phyloP scores from a whole-genome alignment of 2,329 filamentous ascomycete genomes.

The Fusarium pseudocircinatum region DNA sequence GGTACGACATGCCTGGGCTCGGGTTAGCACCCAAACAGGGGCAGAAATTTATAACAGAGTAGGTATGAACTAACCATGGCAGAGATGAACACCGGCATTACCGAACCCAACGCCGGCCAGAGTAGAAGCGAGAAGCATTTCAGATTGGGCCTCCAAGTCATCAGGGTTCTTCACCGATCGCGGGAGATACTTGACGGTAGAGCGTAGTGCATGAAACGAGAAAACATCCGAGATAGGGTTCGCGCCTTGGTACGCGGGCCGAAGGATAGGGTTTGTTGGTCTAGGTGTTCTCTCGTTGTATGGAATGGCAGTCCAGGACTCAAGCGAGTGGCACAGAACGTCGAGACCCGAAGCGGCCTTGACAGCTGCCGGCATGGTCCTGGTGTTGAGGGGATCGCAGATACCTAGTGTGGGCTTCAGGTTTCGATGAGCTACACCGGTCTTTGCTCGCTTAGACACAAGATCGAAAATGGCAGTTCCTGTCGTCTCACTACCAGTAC shows the following conservation, averaged over 20 bases:
- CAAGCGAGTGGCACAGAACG: conserved; percentile 92
- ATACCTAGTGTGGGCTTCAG: conserved; percentile 96
- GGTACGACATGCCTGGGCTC: conserved; percentile 86
- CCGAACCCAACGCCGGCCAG: conserved; percentile 96
- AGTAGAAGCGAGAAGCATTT: conserved; percentile 96
- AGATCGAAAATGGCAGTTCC: conserved; percentile 98
- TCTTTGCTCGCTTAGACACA: conserved; percentile 89
- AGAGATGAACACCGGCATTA: conserved; percentile 92
- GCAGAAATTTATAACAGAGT: not conserved
- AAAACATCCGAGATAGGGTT: conserved; percentile 99
- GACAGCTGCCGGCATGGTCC: conserved; percentile 94
- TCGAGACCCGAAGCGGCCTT: conserved; percentile 92
- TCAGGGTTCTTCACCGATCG: conserved; percentile 87
- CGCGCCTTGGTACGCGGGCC: conserved; percentile 95
- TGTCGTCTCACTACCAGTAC: conserved; percentile 92
- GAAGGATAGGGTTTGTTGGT: conserved; percentile 86
- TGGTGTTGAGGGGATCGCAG: conserved; percentile 85
- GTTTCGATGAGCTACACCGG: conserved; percentile 93
- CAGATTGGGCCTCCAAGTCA: conserved; percentile 88
- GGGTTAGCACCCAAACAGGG: conserved; percentile 13
- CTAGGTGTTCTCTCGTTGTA: conserved; percentile 86
- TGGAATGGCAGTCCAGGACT: conserved; percentile 98
- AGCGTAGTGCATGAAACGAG: conserved; percentile 83
- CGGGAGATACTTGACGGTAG: conserved; percentile 91
- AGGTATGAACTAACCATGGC: conserved; percentile 59